These are phyloP conservation scores for Lecanicillium sp. DNA, from an alignment of 2,329 filamentous ascomycete genomes.

Conservation along the genomic window DNA sequence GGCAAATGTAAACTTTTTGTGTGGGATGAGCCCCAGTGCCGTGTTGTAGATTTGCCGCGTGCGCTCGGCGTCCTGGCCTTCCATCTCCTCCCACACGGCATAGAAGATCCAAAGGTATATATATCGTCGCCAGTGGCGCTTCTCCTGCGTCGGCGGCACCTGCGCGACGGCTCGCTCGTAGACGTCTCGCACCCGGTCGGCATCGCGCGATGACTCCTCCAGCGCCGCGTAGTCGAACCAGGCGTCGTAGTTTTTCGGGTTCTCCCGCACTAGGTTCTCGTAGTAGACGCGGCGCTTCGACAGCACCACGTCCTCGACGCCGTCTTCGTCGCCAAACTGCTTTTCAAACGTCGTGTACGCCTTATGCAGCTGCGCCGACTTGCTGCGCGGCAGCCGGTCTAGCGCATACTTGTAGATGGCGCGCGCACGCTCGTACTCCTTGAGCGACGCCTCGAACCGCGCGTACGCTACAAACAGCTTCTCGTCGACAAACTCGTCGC, in stretches of 20 bases:
- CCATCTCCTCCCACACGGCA: slow-evolving; percentile 88
- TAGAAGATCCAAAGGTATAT: slow-evolving; percentile 99
- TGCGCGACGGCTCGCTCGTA: slow-evolving; percentile 96
- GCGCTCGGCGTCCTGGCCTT: slow-evolving; percentile 68
- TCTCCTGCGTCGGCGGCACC: slow-evolving; percentile 89
- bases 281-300: slow-evolving; percentile 90
- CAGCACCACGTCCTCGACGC: slow-evolving; percentile 92
- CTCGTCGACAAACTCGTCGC: slow-evolving; percentile 94
- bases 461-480: slow-evolving; percentile 92
- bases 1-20: slow-evolving; percentile 95
- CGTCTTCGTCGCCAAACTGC: slow-evolving; percentile 88
- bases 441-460: slow-evolving; percentile 88
- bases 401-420: slow-evolving; percentile 97
- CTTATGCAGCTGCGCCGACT: slow-evolving; percentile 78
- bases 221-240: slow-evolving; percentile 95
- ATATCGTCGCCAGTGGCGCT: slow-evolving; percentile 93
- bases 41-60: slow-evolving; percentile 87
- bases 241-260: slow-evolving; percentile 90
- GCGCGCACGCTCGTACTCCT: slow-evolving; percentile 87
- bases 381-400: slow-evolving; percentile 82
- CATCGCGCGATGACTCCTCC: slow-evolving; percentile 78
- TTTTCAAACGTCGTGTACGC: slow-evolving; percentile 97
- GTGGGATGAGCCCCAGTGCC: slow-evolving; percentile 79
- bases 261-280: slow-evolving; percentile 89
- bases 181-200: slow-evolving; percentile 78